Conservation (phyloP, 2,329 filamentous ascomycete species). For the Aspergillus felis region DNA sequence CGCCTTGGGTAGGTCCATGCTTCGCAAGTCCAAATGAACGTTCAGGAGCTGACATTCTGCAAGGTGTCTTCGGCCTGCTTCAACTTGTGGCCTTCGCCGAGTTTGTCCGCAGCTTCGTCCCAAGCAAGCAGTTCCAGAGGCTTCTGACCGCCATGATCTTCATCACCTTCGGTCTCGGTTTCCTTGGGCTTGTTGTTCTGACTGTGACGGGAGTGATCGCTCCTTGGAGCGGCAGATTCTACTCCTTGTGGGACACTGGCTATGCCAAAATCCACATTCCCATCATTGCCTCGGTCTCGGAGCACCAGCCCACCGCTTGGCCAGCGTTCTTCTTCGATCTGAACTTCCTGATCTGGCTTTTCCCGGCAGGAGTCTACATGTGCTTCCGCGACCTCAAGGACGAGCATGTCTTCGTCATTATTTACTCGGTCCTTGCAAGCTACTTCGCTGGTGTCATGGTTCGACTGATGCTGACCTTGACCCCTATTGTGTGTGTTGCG, state of each 20-base stretch:
- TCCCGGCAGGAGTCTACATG: slow-evolving; percentile 96
- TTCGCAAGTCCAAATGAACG: neutral
- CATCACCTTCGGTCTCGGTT: slow-evolving; percentile 66
- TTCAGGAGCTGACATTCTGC: slow-evolving; percentile 15
- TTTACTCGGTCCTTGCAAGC: slow-evolving; percentile 92
- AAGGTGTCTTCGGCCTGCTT: slow-evolving; percentile 94
- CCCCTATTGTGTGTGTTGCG: slow-evolving; percentile 91
- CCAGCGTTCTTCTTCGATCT: slow-evolving; percentile 99
- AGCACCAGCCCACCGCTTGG: slow-evolving; percentile 98
- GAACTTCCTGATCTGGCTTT: slow-evolving; percentile 97
- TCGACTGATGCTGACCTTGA: slow-evolving; percentile 94
- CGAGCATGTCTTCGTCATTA: slow-evolving; percentile 96
- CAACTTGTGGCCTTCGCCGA: slow-evolving; percentile 92
- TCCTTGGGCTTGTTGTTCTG: slow-evolving; percentile 72
- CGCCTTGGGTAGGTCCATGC: slow-evolving; percentile 65
- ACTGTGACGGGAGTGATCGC: slow-evolving; percentile 89
- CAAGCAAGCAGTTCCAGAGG: slow-evolving; percentile 89
- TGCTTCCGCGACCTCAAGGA: slow-evolving; percentile 93
- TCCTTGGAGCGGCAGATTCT: slow-evolving; percentile 97
- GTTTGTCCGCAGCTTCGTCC: slow-evolving; percentile 81
- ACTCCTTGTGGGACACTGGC: slow-evolving; percentile 97
- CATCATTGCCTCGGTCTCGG: slow-evolving; percentile 98
- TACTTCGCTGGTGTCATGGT: slow-evolving; percentile 99
- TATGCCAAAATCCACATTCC: slow-evolving; percentile 99
- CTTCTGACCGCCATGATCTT: slow-evolving; percentile 75